Base-by-base conservation (phyloP, 1,284 basidiomycete species). In the Marasmius tenuissimus region DNA sequence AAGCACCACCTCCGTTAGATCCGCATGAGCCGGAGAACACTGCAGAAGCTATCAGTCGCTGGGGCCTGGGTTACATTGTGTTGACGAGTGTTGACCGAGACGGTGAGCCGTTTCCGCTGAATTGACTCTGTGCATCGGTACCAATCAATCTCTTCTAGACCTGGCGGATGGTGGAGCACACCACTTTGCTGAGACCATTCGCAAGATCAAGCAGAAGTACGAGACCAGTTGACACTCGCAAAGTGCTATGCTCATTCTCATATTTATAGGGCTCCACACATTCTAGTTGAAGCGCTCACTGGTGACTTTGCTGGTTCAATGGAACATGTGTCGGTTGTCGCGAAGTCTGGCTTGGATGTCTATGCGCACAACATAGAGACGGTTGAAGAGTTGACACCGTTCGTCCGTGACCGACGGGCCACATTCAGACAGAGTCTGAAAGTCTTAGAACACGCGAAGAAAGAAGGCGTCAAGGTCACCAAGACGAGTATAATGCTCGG, bases 401-500 rank as follows among this genome's bases (percentile, higher is more conserved):
- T 86, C 67, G 97, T 99, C 6, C 91, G 97, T 38, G 97, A 99
- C 75, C 89, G 96, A 27, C 85, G 97, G 42, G 97, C 97, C 11
- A 93, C 88, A 33, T 99, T 98, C 80, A 81, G 93, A 50, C 95
- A 96, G 75, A 95, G 91, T 73, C 77, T 99, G 62, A 83, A 81
- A 63, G 96, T 98, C 1, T 82, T 99, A 10, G 81, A 89, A 69
- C 88, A 91, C 60, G 92, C 94, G 1, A 92, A 93, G 76, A 87
- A 87, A 57, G 85, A 89, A 60, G 93, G 93, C 14, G 92, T 92
- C 14, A 83, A 93, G 45, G 85, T 99, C 63, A 99, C 97, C 20
- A 99, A 99, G 82, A 98, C 96, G 4, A 97, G 95, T 70, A 93
- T 99, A 68, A 99, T 99, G 97, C 87, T 99, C 49, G 97, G 97